Conservation (phyloP, 1,284 basidiomycete genomes). For the Tilletia indica region DNA sequence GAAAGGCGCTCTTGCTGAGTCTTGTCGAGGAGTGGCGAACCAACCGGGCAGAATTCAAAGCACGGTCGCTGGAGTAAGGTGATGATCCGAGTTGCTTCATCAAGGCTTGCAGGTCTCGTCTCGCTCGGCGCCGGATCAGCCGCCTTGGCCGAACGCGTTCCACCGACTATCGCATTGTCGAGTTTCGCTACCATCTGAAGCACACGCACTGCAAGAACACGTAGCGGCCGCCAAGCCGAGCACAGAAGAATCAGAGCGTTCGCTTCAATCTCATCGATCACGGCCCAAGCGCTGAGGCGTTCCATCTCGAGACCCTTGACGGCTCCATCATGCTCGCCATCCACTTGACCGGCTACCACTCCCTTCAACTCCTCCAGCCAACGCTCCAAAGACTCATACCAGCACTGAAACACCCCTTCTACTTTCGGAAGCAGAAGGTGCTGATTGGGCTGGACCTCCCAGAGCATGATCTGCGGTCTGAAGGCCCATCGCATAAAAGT, state of each 20-base stretch:
- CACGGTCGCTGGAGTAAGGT: slow-evolving; percentile 44
- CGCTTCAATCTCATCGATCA: slow-evolving; percentile 65
- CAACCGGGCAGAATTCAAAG: slow-evolving; percentile 25
- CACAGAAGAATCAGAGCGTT: slow-evolving; percentile 72
- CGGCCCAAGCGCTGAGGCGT: slow-evolving; percentile 49
- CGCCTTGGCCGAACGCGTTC: slow-evolving; percentile 25
- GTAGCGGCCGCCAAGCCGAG: slow-evolving; percentile 67
- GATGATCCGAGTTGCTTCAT: slow-evolving; percentile 45
- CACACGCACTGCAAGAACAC: slow-evolving; percentile 54
- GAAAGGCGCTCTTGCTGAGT: not conserved
- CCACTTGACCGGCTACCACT: slow-evolving; percentile 27
- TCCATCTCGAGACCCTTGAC: slow-evolving; percentile 36
- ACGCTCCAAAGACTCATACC: slow-evolving; percentile 71
- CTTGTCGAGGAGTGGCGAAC: not conserved
- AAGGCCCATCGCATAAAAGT: slow-evolving; percentile 77
- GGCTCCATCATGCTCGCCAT: slow-evolving; percentile 28
- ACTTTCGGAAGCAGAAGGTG: slow-evolving; percentile 67
- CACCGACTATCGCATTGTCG: slow-evolving; percentile 42
- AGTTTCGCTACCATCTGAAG: slow-evolving; percentile 48
- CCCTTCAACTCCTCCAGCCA: slow-evolving; percentile 63
- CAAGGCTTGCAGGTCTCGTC: slow-evolving; percentile 20
- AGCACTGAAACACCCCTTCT: slow-evolving; percentile 67
- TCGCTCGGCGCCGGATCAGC: slow-evolving; percentile 19
- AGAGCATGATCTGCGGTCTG: slow-evolving; percentile 67
- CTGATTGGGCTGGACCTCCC: slow-evolving; percentile 67